Conservation (phyloP, 2,329 filamentous ascomycete species). For the Colletotrichum eleusines region DNA sequence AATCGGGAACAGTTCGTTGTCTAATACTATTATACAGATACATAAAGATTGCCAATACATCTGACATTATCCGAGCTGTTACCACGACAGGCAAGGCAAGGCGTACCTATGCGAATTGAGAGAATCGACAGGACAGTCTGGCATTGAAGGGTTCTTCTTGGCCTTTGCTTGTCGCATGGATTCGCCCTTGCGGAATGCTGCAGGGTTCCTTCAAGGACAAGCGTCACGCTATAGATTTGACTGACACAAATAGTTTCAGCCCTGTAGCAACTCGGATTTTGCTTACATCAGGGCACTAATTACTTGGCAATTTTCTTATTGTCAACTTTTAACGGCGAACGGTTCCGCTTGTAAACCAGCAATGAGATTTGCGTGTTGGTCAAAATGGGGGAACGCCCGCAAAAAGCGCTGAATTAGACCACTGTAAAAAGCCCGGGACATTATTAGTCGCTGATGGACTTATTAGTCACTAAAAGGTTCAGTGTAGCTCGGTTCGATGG, state of each 20-base stretch:
- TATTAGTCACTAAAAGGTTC: not conserved
- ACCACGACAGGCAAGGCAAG: too few species aligned
- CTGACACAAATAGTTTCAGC: not conserved
- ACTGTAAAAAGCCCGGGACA: not conserved
- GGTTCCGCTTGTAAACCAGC: not conserved
- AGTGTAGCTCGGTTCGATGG: not conserved
- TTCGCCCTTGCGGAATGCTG: not conserved
- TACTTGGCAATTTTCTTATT: not conserved
- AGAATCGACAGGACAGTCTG: not conserved
- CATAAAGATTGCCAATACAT: not conserved
- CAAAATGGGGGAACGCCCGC: not conserved
- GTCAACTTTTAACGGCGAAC: not conserved
- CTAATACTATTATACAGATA: not conserved
- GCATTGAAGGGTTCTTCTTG: not conserved
- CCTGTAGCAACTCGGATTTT: not conserved
- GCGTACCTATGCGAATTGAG: too few species aligned
- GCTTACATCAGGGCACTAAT: not conserved
- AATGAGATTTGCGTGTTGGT: not conserved
- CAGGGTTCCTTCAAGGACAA: not conserved
- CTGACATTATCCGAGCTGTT: not conserved
- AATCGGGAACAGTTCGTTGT: not conserved
- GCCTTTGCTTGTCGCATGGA: too few species aligned
- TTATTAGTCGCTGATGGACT: not conserved
- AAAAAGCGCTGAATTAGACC: not conserved
- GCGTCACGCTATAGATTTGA: not conserved